Conservation (phyloP, 1,284 basidiomycete species). For the Singerocomus rubriflavus region DNA sequence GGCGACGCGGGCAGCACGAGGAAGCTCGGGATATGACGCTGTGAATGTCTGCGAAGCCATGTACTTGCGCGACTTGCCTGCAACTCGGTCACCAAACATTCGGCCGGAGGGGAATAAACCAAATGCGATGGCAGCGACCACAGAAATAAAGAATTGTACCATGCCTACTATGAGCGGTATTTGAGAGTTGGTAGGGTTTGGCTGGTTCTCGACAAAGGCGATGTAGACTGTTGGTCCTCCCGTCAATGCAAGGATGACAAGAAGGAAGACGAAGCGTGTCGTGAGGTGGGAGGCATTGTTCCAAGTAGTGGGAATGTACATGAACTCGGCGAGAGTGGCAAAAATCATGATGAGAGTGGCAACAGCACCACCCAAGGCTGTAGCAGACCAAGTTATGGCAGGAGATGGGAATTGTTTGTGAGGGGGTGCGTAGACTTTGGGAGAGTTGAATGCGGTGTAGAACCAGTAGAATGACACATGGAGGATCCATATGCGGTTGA, state of each 20-base stretch:
- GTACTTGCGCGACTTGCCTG: slow-evolving; percentile 91
- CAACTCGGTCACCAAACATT: slow-evolving; percentile 94
- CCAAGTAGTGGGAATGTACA: slow-evolving; percentile 97
- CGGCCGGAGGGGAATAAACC: slow-evolving; percentile 86
- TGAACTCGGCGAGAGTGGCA: slow-evolving; percentile 89
- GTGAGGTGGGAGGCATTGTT: slow-evolving; percentile 94
- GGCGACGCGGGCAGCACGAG: slow-evolving; percentile 64
- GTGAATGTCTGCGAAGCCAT: slow-evolving; percentile 97
- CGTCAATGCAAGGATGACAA: slow-evolving; percentile 83
- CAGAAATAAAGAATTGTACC: slow-evolving; percentile 87
- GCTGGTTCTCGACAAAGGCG: slow-evolving; percentile 68
- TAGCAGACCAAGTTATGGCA: slow-evolving; percentile 91
- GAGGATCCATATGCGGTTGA: slow-evolving; percentile 95
- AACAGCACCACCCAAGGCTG: slow-evolving; percentile 88
- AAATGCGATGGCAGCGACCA: slow-evolving; percentile 77
- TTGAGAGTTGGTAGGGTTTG: slow-evolving; percentile 42
- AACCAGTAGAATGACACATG: slow-evolving; percentile 92
- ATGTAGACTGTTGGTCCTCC: slow-evolving; percentile 91
- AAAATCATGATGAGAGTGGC: slow-evolving; percentile 88
- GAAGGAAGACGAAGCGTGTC: slow-evolving; percentile 82
- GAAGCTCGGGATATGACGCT: slow-evolving; percentile 84
- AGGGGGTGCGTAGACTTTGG: slow-evolving; percentile 82
- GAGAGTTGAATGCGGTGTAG: slow-evolving; percentile 95
- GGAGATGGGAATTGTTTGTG: slow-evolving; percentile 56
- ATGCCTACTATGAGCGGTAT: slow-evolving; percentile 84